Conservation (phyloP, 2,329 filamentous ascomycete genomes). For the Penicillium palitans region DNA sequence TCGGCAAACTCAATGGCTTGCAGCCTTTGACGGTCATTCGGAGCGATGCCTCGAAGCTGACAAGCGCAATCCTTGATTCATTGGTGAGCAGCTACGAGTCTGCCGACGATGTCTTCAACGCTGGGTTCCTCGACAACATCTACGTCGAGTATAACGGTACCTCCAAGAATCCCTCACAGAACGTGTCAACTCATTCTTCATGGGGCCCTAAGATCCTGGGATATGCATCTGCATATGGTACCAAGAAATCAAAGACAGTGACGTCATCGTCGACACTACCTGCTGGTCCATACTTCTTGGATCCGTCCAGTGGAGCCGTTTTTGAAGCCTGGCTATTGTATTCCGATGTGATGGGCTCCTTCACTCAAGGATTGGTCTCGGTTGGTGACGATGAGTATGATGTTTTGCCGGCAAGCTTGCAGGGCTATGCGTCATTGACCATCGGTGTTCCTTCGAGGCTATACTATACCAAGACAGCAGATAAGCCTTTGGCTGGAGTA, state of each 20-base stretch:
- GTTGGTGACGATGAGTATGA: neutral
- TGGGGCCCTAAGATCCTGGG: neutral
- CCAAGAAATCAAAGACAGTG: neutral
- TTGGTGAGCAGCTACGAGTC: neutral
- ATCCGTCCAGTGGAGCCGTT: neutral
- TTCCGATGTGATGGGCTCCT: conserved; percentile 1
- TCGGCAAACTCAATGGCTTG: neutral
- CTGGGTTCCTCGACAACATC: neutral
- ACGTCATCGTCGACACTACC: neutral
- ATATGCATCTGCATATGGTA: neutral
- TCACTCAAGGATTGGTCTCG: neutral
- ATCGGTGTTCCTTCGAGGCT: conserved; percentile 60
- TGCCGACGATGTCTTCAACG: neutral
- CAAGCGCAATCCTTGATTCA: neutral
- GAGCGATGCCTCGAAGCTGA: neutral
- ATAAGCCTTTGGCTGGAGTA: conserved; percentile 55
- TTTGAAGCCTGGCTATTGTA: neutral
- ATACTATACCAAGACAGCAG: conserved; percentile 51
- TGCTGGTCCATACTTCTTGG: neutral
- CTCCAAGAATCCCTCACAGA: neutral
- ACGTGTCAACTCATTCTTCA: neutral
- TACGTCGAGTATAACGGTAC: neutral
- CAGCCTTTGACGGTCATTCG: neutral
- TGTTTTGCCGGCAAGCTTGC: neutral
- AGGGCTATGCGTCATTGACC: neutral